Percentiles rank a stretch among this genome's conserved stretches.
These are phyloP conservation scores for Deinandra increscens DNA, from an alignment of 129 eudicot genomes.

Conservation along the genomic window DNA sequence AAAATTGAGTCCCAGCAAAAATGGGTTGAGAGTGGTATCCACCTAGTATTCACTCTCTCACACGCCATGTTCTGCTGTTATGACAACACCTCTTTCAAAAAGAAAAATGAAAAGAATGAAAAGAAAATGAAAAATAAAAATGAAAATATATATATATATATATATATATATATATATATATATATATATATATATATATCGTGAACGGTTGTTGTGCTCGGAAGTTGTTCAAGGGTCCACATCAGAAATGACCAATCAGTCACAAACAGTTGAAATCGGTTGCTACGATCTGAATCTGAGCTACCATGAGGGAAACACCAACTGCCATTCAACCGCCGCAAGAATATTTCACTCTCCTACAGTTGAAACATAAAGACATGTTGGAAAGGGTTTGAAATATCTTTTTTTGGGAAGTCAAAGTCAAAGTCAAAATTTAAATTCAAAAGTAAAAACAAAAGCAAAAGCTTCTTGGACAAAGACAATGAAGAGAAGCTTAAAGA, in stretches of 20 bases:
- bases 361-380: constrained; percentile 22
- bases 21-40: too few species aligned
- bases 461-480: constrained; percentile 46
- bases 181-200: too few species aligned
- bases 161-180: too few species aligned
- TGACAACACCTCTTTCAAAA: too few species aligned
- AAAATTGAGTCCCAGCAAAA: too few species aligned
- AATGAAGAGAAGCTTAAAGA: constrained; percentile 43
- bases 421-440: background rate
- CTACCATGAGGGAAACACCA: constrained; percentile 38
- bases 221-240: too few species aligned
- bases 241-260: constrained; percentile 36
- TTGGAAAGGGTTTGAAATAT: background rate
- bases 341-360: constrained; percentile 34
- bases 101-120: too few species aligned
- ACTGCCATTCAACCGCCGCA: constrained; percentile 38
- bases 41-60: too few species aligned
- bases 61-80: too few species aligned
- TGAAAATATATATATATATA: too few species aligned
- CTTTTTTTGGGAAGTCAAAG: constrained; percentile 25
- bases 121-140: too few species aligned
- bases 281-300: constrained; percentile 35
- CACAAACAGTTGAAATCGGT: constrained; percentile 29
- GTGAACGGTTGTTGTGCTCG: too few species aligned
- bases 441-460: constrained; percentile 14